These are phyloP conservation scores for Physocladia obscura DNA, from an alignment of 192 early-diverging fungal genomes.

Conservation along the genomic window DNA sequence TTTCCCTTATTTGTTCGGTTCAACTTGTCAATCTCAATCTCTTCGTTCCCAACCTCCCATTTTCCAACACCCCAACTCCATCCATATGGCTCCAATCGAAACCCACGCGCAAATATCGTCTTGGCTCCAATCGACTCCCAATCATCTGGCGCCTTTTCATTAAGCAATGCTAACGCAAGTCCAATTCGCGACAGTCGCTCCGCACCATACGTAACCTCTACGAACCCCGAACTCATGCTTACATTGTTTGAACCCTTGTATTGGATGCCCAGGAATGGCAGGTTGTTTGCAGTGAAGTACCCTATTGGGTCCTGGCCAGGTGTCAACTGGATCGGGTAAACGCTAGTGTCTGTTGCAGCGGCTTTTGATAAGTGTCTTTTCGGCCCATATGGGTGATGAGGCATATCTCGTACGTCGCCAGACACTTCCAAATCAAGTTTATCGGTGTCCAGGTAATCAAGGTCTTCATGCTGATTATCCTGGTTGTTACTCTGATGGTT, in stretches of 20 bases:
- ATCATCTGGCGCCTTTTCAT: neutral
- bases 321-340: conserved; percentile 53
- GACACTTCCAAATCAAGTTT: neutral
- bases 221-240: conserved; percentile 52
- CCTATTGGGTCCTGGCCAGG: conserved; percentile 42
- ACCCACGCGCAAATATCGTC: neutral
- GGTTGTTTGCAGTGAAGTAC: conserved; percentile 57
- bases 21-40: neutral
- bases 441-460: neutral
- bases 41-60: neutral
- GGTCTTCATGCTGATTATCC: neutral
- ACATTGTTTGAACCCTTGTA: conserved; percentile 51
- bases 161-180: neutral
- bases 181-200: neutral
- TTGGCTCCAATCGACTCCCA: neutral
- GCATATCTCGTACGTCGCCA: neutral
- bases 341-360: conserved; percentile 34
- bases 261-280: conserved; percentile 58
- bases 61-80: conserved; percentile 12
- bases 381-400: conserved; percentile 3
- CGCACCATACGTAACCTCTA: conserved; percentile 31
- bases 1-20: neutral
- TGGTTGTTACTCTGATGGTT: too few relatives aligned
- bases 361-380: neutral
- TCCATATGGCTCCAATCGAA: conserved; percentile 12